A percentile compares a stretch with the other conserved stretches of the same genome.
Conservation (phyloP, 2,329 filamentous ascomycete species). For the Chaetothyriales sp. region DNA sequence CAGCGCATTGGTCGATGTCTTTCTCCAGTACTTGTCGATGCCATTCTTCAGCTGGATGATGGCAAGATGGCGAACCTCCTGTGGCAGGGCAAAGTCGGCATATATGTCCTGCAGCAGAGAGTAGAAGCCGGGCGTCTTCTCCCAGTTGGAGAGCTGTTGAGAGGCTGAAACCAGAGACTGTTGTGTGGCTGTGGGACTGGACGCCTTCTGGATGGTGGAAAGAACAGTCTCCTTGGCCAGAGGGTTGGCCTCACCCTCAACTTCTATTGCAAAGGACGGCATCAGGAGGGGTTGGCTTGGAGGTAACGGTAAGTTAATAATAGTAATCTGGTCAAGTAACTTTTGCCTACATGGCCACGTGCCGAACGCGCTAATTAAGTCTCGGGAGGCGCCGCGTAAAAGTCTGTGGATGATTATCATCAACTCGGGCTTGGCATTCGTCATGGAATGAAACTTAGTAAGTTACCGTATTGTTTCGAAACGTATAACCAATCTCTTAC, state of each 20-base stretch:
- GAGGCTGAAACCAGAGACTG: slow-evolving; percentile 43
- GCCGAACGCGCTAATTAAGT: too few species aligned
- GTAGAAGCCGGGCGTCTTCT: slow-evolving; percentile 51
- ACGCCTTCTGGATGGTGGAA: slow-evolving; percentile 47
- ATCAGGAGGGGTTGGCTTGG: slow-evolving; percentile 5
- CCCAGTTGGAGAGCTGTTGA: slow-evolving; percentile 59
- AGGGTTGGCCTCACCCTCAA: slow-evolving; percentile 56
- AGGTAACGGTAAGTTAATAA: background rate
- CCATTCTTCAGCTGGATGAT: slow-evolving; percentile 94
- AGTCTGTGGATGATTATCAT: too few species aligned
- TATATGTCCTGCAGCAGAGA: slow-evolving; percentile 62
- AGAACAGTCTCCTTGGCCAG: slow-evolving; percentile 49
- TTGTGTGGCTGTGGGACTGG: slow-evolving; percentile 36
- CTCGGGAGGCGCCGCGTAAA: too few species aligned
- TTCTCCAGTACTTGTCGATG: slow-evolving; percentile 89
- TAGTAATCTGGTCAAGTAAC: background rate
- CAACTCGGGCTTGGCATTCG: too few species aligned
- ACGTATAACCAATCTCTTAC: too few species aligned
- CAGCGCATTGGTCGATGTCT: slow-evolving; percentile 53
- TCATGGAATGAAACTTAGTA: too few species aligned
- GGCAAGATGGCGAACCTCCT: slow-evolving; percentile 71
- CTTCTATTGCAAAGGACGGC: slow-evolving; percentile 18
- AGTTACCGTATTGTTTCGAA: too few species aligned
- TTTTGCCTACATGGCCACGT: too few species aligned
- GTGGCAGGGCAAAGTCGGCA: slow-evolving; percentile 59